Evolutionary conservation across 768 basidiomycete genomes (phyloP).

Genomic region (Trametes cingulata): DNA sequence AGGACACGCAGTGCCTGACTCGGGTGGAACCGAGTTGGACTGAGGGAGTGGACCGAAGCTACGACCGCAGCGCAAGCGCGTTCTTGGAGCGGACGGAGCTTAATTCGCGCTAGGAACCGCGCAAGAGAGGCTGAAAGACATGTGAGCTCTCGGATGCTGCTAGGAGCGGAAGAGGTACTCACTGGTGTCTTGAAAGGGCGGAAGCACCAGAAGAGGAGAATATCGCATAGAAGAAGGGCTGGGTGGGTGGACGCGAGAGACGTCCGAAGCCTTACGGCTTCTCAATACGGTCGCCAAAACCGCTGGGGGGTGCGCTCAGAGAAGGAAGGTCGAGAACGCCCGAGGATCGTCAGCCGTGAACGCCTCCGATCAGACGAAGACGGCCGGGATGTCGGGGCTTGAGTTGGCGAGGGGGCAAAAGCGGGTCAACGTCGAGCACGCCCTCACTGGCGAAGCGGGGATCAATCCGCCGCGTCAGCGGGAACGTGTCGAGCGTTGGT

Average conservation of each 20-base stretch:
- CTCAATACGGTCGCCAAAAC: neutral
- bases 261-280: neutral
- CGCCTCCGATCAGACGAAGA: constrained; percentile 1
- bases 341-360: neutral
- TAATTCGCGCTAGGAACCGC: neutral
- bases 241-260: neutral
- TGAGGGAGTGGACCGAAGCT: too few relatives aligned
- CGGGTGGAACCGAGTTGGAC: too few relatives aligned
- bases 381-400: neutral
- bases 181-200: neutral
- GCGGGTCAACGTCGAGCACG: neutral
- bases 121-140: neutral
- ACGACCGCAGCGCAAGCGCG: too few relatives aligned
- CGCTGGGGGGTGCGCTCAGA: neutral
- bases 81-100: too few relatives aligned
- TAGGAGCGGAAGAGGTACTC: neutral
- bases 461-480: neutral
- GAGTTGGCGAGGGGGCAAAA: neutral
- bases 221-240: neutral
- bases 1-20: too few relatives aligned
- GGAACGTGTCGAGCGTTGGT: neutral
- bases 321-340: neutral
- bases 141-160: neutral
- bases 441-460: neutral
- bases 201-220: neutral